Conservation (phyloP, 495 filamentous ascomycete genomes). For the Echria macrotheca region DNA sequence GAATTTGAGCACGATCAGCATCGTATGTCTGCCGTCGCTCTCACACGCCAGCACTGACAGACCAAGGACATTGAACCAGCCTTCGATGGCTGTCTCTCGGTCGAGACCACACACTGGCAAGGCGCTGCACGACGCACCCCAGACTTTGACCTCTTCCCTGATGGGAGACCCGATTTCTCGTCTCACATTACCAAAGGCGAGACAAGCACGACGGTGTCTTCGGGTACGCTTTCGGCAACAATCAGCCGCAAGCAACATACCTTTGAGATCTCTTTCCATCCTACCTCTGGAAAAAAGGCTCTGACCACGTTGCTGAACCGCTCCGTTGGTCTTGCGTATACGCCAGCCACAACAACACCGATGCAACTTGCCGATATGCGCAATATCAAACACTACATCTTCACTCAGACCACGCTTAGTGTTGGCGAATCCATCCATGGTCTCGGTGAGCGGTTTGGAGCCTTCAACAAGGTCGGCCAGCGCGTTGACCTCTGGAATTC, state of each 20-base stretch:
- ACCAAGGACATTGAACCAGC: slow-evolving; percentile 48
- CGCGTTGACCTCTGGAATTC: slow-evolving; percentile 64
- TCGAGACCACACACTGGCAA: slow-evolving; percentile 61
- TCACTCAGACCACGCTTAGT: slow-evolving; percentile 55
- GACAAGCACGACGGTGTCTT: slow-evolving; percentile 47
- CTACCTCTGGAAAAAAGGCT: slow-evolving; percentile 39
- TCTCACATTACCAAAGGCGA: slow-evolving; percentile 43
- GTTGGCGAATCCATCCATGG: slow-evolving; percentile 67
- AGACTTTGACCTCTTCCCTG: slow-evolving; percentile 56
- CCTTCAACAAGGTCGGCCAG: slow-evolving; percentile 66
- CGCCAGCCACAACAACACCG: slow-evolving; percentile 42
- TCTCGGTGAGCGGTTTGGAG: slow-evolving; percentile 65
- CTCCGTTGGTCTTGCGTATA: slow-evolving; percentile 54
- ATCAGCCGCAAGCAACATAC: slow-evolving; percentile 49
- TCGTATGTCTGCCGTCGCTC: no score
- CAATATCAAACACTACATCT: slow-evolving; percentile 54
- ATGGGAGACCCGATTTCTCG: slow-evolving; percentile 41
- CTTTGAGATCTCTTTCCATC: slow-evolving; percentile 53
- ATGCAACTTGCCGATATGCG: slow-evolving; percentile 50
- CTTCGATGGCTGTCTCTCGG: slow-evolving; percentile 54
- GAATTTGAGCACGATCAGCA: slow-evolving; percentile 47
- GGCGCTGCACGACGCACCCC: slow-evolving; percentile 54
- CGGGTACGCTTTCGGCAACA: slow-evolving; percentile 50
- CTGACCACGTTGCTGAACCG: slow-evolving; percentile 57
- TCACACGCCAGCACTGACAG: no score